Evolutionary conservation across 2,329 filamentous ascomycete genomes (phyloP).

Genomic region (Cytospora chrysosperma): DNA sequence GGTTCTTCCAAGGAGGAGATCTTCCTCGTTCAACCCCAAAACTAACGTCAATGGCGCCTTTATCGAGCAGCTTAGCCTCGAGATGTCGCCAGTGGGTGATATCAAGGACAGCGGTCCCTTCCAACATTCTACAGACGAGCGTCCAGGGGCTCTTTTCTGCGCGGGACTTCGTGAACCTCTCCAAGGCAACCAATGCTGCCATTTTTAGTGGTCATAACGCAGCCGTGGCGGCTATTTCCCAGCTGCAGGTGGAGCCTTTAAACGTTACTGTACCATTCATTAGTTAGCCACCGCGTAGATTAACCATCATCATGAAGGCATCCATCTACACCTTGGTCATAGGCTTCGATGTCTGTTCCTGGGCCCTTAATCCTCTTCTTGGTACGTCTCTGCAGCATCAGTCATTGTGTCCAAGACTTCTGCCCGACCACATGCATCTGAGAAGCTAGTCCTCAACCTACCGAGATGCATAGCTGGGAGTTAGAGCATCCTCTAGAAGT

Average conservation of each 20-base stretch:
- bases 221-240: neutral
- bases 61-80: neutral
- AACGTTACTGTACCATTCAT: too few relatives aligned
- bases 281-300: too few relatives aligned
- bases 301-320: too few relatives aligned
- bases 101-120: neutral
- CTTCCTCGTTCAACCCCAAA: conserved; percentile 1
- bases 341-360: too few relatives aligned
- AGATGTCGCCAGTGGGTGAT: neutral
- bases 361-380: too few relatives aligned
- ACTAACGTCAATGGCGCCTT: neutral
- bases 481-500: too few relatives aligned
- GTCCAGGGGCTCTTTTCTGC: neutral
- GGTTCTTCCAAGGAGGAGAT: neutral
- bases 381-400: too few relatives aligned
- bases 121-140: neutral
- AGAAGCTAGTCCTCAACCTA: too few relatives aligned
- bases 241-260: neutral
- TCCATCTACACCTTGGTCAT: too few relatives aligned
- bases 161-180: neutral
- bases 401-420: too few relatives aligned
- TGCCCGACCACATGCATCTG: too few relatives aligned
- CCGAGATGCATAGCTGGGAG: too few relatives aligned
- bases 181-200: neutral
- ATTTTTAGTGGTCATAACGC: neutral